phyloP scores from a whole-genome alignment of 176 grass and related monocot genomes.

The Ananas comosus region DNA sequence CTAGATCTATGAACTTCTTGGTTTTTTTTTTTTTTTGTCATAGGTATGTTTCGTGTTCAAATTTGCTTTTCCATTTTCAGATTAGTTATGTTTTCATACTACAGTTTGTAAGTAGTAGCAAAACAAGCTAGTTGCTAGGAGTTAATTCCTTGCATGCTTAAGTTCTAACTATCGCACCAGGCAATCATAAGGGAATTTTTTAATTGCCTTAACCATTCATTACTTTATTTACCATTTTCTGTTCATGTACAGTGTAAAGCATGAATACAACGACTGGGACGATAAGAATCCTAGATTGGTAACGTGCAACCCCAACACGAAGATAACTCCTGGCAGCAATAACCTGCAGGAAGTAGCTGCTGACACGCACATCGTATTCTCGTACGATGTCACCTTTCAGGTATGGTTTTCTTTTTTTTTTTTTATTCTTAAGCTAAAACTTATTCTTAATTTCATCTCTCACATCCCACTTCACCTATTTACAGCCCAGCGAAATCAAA shows the following conservation, averaged over 20 bases:
- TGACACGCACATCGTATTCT: conserved; percentile 27
- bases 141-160: no score
- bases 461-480: not conserved
- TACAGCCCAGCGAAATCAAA: conserved; percentile 37
- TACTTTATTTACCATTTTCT: not conserved
- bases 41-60: not conserved
- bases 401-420: conserved; percentile 9
- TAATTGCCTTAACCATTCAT: not conserved
- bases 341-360: conserved; percentile 31
- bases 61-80: not conserved
- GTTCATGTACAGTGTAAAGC: conserved; percentile 25
- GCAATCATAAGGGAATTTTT: not conserved
- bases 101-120: no score
- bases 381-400: conserved; percentile 38
- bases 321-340: conserved; percentile 31
- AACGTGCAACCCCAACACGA: conserved; percentile 33
- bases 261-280: conserved; percentile 31
- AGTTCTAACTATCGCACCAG: no score
- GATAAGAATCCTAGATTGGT: conserved; percentile 31
- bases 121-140: no score
- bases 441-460: not conserved
- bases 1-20: not conserved
- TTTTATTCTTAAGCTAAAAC: not conserved
- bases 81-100: no score
- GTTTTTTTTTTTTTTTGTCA: conserved; percentile 2